Base-by-base conservation (phyloP, 139 green algal species). In the Trebouxia sp. region DNA sequence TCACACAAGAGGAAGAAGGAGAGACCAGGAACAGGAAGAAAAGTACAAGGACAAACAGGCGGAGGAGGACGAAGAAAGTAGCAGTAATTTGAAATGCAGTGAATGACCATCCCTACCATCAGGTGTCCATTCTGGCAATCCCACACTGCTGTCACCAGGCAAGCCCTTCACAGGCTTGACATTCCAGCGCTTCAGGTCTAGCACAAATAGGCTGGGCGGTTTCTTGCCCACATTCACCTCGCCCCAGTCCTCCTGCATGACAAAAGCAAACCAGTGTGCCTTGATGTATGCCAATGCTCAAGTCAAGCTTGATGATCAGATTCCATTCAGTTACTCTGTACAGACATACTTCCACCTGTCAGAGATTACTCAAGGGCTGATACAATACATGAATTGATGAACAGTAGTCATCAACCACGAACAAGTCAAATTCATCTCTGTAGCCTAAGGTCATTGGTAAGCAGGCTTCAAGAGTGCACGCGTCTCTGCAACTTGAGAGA, bases 211-310 rank as follows among this genome's bases (percentile, higher is more conserved):
- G 1, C 66, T 79, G 8, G 92, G 90, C 32, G 87, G 35, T 41
- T 70, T 79, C 83, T 93, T 93, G 55, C 91, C 92, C 0, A 90
- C 94, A 86, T 97, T 94, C 8, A 91, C 80, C 87, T 98, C 94
- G 0, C 94, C 94, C 94, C 94, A 98, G 85, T 98, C 94, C 65
- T 97, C 92, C 66, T 85, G 38, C 35, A 76, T 15, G 32, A 75
- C 7, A 66, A 3, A 11, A 26, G 3, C 7, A n/a, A 67, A 22
- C 56, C 38, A 67, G 56, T 28, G 20, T n/a, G n/a, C n/a, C n/a
- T n/a, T n/a, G n/a, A n/a, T n/a, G n/a, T n/a, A n/a, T n/a, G n/a
- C n/a, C n/a, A n/a, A n/a, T n/a, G n/a, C n/a, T n/a, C n/a, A n/a
- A n/a, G n/a, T n/a, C n/a, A n/a, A n/a, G n/a, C n/a, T n/a, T n/a